Evolutionary conservation across 768 basidiomycete species (phyloP).

Genomic region (Artomyces pyxidatus): DNA sequence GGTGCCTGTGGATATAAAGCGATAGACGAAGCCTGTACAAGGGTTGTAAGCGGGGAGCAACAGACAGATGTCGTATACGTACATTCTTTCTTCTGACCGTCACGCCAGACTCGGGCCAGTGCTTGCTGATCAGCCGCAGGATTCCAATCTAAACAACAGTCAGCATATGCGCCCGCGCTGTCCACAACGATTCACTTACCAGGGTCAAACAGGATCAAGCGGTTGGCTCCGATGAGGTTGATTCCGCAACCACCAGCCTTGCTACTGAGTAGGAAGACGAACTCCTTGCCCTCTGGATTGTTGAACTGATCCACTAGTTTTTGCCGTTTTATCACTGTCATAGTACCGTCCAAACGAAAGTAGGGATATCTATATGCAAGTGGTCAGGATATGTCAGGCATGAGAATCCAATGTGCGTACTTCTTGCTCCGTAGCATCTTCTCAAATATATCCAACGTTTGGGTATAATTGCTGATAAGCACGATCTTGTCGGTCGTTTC

Average conservation of each 20-base stretch:
- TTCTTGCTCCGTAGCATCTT: conserved; percentile 80
- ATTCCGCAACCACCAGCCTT: conserved; percentile 96
- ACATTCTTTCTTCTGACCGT: conserved; percentile 99
- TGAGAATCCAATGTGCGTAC: conserved; percentile 31
- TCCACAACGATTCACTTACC: conserved; percentile 36
- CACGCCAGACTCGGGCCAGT: conserved; percentile 97
- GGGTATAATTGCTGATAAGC: conserved; percentile 93
- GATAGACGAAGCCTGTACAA: conserved; percentile 95
- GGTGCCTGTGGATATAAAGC: conserved; percentile 94
- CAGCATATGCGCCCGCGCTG: no score
- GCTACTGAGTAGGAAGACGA: conserved; percentile 88
- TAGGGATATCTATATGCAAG: conserved; percentile 68
- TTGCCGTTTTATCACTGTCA: conserved; percentile 86
- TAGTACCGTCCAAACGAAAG: conserved; percentile 91
- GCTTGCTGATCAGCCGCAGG: conserved; percentile 98
- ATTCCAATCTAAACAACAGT: conserved; percentile 71
- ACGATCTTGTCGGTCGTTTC: conserved; percentile 93
- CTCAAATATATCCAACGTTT: conserved; percentile 90
- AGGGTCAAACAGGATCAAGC: conserved; percentile 92
- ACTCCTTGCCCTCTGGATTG: conserved; percentile 86
- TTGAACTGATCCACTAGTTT: conserved; percentile 97
- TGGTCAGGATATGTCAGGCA: conserved; percentile 1
- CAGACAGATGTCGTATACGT: conserved; percentile 21
- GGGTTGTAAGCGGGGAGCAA: no score
- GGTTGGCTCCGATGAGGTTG: conserved; percentile 93